Base-by-base conservation (phyloP, 2,329 filamentous ascomycete species). In the Talaromyces sp. region DNA sequence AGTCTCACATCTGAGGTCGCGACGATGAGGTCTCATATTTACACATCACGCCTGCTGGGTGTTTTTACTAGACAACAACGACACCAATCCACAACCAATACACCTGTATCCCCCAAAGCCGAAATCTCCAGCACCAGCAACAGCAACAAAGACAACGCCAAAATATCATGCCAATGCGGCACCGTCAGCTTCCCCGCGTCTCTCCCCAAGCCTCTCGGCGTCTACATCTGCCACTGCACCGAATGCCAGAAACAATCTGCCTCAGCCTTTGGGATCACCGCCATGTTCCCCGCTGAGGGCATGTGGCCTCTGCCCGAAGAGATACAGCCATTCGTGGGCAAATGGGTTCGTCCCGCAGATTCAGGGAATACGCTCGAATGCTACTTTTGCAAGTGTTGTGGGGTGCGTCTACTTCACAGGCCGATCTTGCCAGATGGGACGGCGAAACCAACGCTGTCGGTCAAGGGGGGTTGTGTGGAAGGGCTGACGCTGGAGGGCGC, bases 181-280 rank as follows among this genome's bases (percentile, higher is more conserved):
- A 76, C 82, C 16, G 81, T 90, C 60, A 70, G 72, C 40, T 90
- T 90, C 78, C 83, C 79, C 65, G 89, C 87, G 33, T 86, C 88
- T 0, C 75, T 83, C 0, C 73, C 80, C 3, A 78, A 82, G 63
- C 88, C 88, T 0, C 75, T 88, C 48, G 83, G 83, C n/a, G 77
- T 90, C 58, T 90, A 88, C 73, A 85, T 90, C 71, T 91, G 88
- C 76, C 88, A 90, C 76, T 91, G 88, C 73, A 75, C 79, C 61
- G 83, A 87, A 71, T 91, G 88, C 73, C 83, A 84, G 55, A 81
- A 83, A 63, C 88, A 90, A 76, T 85, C 86, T 33, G 80, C 84
- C 60, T 87, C 86, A 7, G 86, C 46, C 9, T 55, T 25, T 54
- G 39, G 55, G n/a, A 23, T 60, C 16, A 58, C 61, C 55, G 35